Evolutionary conservation across 2,329 filamentous ascomycete genomes (phyloP).

Genomic region (Lasiodiplodia citricola): DNA sequence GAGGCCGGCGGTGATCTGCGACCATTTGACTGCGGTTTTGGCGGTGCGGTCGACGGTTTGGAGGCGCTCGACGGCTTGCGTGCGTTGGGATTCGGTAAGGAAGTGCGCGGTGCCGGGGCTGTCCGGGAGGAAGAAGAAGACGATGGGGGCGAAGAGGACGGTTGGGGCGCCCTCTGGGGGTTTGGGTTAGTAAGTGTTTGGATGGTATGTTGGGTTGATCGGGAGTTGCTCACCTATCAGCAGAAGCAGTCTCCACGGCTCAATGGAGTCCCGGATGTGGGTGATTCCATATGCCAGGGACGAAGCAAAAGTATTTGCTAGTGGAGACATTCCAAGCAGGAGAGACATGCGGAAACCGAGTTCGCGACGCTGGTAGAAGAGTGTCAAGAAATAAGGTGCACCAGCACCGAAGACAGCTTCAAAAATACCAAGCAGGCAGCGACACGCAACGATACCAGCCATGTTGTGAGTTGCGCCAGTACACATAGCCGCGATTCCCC

Average conservation of each 20-base stretch:
- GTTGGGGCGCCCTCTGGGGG: slow-evolving; percentile 36
- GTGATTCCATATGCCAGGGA: slow-evolving; percentile 44
- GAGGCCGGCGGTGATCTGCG: slow-evolving; percentile 43
- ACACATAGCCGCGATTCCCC: slow-evolving; percentile 32
- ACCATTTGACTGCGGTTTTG: slow-evolving; percentile 46
- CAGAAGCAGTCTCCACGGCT: slow-evolving; percentile 40
- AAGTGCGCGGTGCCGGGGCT: slow-evolving; percentile 38
- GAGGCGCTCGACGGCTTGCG: slow-evolving; percentile 31
- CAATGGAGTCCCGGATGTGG: slow-evolving; percentile 35
- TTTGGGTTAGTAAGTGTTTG: background rate
- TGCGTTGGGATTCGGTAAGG: slow-evolving; percentile 37
- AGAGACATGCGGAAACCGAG: slow-evolving; percentile 38
- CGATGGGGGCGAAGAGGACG: slow-evolving; percentile 36
- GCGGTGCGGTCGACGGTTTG: slow-evolving; percentile 51
- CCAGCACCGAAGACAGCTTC: slow-evolving; percentile 32
- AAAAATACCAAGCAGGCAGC: slow-evolving; percentile 36
- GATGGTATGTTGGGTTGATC: too few species aligned
- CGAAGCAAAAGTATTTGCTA: slow-evolving; percentile 43
- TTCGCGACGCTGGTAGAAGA: slow-evolving; percentile 43
- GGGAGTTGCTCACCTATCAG: slow-evolving; percentile 34
- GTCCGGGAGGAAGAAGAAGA: slow-evolving; percentile 41
- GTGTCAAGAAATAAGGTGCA: slow-evolving; percentile 39
- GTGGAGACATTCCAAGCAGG: slow-evolving; percentile 37
- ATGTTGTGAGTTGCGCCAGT: slow-evolving; percentile 10
- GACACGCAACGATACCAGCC: slow-evolving; percentile 17